Base-by-base conservation (phyloP, 805 yeast genomes). In the Teunomyces aglyptinius region DNA sequence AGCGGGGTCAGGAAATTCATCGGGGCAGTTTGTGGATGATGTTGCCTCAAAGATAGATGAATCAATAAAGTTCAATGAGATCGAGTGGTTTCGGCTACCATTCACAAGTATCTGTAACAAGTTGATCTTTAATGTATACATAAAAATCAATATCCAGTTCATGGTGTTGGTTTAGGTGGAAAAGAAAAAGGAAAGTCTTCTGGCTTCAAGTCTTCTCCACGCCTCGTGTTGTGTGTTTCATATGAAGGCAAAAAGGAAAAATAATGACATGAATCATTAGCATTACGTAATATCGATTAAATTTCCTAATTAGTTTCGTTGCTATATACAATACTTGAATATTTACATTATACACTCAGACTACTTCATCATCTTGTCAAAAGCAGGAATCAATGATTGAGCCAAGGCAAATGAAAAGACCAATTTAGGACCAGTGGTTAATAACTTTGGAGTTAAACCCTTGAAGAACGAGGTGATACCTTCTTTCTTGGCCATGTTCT, bases 401-500 rank as follows among this genome's bases (percentile, higher is more conserved):
- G 99, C 99, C 67, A 92, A 74, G 7, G 99, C 99, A 64, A 92
- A 92, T n/a, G 96, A 89, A 68, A 94, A 94, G 45, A 94, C 99
- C 61, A 94, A 81, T 75, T 94, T 94, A 46, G 99, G 99, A 56
- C 99, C 99, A 29, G 99, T 91, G 41, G 99, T 94, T 68, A 94
- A 80, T 63, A 94, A 80, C 72, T 94, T 94, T 51, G 99, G 99
- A 49, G 96, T 88, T 63, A 94, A 80, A 38, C 99, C 99, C 75
- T 92, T 92, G 81, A 94, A 92, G 75, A 92, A 94, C 12, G 97
- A 79, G 24, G 90, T 59, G 50, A 88, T 42, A 52, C 98, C 99
- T 75, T 94, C 99, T 64, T 86, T 89, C 67, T 82, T 86, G 50
- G 85, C 80, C 86, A 95, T 94, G 71, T 92, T 91, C 73, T 89